Percentiles rank a stretch among this genome's conserved stretches.
Evolutionary conservation across 352 stramenopile species (phyloP).

Genomic region (Globisporangium alternatum): DNA sequence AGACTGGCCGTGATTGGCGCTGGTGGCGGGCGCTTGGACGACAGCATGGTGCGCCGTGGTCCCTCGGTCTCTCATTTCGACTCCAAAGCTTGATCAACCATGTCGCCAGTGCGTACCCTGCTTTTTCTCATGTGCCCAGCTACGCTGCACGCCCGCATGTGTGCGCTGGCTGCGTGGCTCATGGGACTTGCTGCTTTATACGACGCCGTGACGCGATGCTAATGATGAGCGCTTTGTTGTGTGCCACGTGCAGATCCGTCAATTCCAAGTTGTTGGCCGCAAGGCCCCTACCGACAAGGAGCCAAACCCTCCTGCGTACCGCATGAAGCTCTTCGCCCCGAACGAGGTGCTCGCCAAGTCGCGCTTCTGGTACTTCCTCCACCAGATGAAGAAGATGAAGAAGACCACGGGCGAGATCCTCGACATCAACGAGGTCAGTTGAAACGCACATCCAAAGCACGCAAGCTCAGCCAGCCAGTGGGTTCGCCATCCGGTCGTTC

Average conservation of each 20-base stretch:
- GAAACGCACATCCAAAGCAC: not conserved
- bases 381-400: conserved; percentile 99
- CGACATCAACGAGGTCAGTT: conserved; percentile 96
- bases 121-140: not conserved
- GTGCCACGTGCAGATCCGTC: conserved; percentile 81
- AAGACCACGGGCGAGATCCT: conserved; percentile 99
- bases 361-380: conserved; percentile 99
- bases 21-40: not conserved
- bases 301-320: conserved; percentile 98
- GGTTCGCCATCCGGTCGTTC: not conserved
- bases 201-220: not conserved
- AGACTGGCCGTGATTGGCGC: not conserved
- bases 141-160: not conserved
- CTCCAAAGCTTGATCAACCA: conserved; percentile 24
- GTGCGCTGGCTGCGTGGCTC: not conserved
- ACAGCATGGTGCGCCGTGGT: not conserved
- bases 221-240: not conserved
- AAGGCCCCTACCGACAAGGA: conserved; percentile 98
- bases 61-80: conserved; percentile 16
- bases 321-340: conserved; percentile 98
- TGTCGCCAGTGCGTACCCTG: conserved; percentile 13
- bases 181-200: not conserved
- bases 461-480: not conserved
- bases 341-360: conserved; percentile 98
- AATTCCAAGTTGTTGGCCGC: conserved; percentile 99